Base-by-base conservation (phyloP, 768 basidiomycete genomes). In the Mycena epipterygia region DNA sequence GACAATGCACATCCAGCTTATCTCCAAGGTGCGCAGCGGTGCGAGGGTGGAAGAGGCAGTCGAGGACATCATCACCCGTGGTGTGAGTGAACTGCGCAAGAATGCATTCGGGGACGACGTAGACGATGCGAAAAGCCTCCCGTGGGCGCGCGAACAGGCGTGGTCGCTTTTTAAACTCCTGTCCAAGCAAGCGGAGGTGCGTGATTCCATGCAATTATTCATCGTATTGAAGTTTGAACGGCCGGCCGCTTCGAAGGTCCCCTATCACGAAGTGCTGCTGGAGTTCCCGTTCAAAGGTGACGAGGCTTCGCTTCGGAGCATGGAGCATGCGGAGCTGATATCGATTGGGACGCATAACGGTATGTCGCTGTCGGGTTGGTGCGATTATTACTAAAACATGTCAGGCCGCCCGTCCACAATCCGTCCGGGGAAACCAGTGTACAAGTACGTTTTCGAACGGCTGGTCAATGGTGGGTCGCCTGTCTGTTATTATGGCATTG, bases 201-300 rank as follows among this genome's bases (percentile, higher is more conserved):
- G n/a, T n/a, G n/a, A n/a, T n/a, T n/a, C n/a, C n/a, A n/a, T n/a
- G n/a, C n/a, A n/a, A n/a, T n/a, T n/a, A n/a, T n/a, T n/a, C n/a
- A n/a, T n/a, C n/a, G n/a, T n/a, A n/a, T n/a, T n/a, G n/a, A n/a
- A n/a, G n/a, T n/a, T n/a, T n/a, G n/a, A n/a, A n/a, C n/a, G n/a
- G n/a, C n/a, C n/a, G n/a, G n/a, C n/a, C n/a, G n/a, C n/a, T n/a
- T n/a, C n/a, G n/a, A n/a, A n/a, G n/a, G 81, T 95, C 12, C 86
- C 94, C 13, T 98, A 98, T 79, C 89, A 95, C 63, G 90, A 95
- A 23, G 84, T 94, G 6, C 82, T 99, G 60, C 81, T 93, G 57
- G 92, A 95, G 58, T 92, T 92, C 77, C 95, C 94, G 0, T 98
- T 97, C 89, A 96, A 95, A 77, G 95, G 93, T n/a, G 91, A 96